Base-by-base conservation (phyloP, 495 filamentous ascomycete genomes). In the Cercophora samala region DNA sequence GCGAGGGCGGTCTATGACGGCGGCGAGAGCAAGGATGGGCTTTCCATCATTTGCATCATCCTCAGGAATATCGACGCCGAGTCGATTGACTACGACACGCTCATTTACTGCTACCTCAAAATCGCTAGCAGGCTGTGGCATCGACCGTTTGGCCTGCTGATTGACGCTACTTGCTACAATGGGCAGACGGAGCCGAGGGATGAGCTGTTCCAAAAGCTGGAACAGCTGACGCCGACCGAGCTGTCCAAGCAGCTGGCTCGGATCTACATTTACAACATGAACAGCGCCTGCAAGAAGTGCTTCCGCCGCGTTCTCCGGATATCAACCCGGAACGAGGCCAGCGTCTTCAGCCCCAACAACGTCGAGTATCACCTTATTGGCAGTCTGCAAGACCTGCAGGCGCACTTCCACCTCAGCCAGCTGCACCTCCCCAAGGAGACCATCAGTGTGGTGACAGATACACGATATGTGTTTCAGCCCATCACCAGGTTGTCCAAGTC, bases 261-360 rank as follows among this genome's bases (percentile, higher is more conserved):
- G 60, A 75, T 86, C 21, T 90, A 89, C 65, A 78, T 89, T 60
- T 90, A 89, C 75, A 90, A 90, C 69, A 89, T 89, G 87, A 90
- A 90, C 70, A 88, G 81, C 68, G 83, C 85, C 5, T 87, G 80
- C 69, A 79, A 81, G 64, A 89, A 88, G 79, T 88, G 85, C 71
- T 86, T 89, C 70, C 81, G 87, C 1, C 81, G 85, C 22, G 77
- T 87, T 19, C 76, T 89, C 19, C 77, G 85, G 19, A 70, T 86
- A 42, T 83, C 83, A n/a, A 78, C 81, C 13, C 84, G 83, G 71
- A 84, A 79, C 64, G 84, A 87, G 4, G 72, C 70, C 62, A 84
- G 79, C 72, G 73, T 81, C n/a, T 83, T 88, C 69, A 82, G 86
- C 63, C 86, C 85, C 19, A 74, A 76, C 55, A 87, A 87, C 74